Evolutionary conservation across 306 rosid genomes (phyloP).

Genomic region (Crotalaria pallida): DNA sequence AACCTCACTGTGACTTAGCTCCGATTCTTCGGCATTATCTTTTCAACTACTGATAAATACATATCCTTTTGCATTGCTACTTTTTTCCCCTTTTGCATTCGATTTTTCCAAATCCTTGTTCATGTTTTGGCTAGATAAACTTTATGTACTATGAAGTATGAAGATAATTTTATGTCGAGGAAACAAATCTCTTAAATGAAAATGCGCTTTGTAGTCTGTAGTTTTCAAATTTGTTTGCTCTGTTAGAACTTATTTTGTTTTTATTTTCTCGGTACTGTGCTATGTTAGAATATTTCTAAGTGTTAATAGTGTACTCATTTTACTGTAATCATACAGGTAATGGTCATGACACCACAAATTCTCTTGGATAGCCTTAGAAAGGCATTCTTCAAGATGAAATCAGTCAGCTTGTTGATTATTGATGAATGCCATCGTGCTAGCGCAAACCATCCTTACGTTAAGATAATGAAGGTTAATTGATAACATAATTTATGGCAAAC

Average conservation of each 20-base stretch:
- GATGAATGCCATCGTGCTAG: conserved; percentile 69
- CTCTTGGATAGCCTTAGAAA: conserved; percentile 59
- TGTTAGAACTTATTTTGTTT: not conserved
- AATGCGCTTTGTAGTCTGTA: not conserved
- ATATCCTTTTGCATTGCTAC: not conserved
- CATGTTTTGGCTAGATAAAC: not conserved
- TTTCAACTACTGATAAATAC: not conserved
- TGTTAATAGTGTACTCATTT: not conserved
- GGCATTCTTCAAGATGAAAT: conserved; percentile 48
- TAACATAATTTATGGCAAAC: not conserved
- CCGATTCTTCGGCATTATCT: not conserved
- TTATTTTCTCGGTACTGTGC: not conserved
- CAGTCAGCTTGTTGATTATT: conserved; percentile 49
- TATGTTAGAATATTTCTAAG: not conserved
- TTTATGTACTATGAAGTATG: not conserved
- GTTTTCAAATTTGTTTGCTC: not conserved
- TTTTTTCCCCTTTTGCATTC: not conserved
- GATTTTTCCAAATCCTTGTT: not conserved
- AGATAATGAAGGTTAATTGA: conserved; percentile 57
- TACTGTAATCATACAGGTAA: conserved; percentile 30
- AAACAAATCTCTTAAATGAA: not conserved
- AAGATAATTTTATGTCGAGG: not conserved
- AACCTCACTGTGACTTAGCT: not conserved
- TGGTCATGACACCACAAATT: conserved; percentile 77
- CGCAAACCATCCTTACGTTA: conserved; percentile 60